These are phyloP conservation scores for Cyberlindnera nakhonratchasimensis DNA, from an alignment of 805 yeast genomes.

Conservation along the genomic window DNA sequence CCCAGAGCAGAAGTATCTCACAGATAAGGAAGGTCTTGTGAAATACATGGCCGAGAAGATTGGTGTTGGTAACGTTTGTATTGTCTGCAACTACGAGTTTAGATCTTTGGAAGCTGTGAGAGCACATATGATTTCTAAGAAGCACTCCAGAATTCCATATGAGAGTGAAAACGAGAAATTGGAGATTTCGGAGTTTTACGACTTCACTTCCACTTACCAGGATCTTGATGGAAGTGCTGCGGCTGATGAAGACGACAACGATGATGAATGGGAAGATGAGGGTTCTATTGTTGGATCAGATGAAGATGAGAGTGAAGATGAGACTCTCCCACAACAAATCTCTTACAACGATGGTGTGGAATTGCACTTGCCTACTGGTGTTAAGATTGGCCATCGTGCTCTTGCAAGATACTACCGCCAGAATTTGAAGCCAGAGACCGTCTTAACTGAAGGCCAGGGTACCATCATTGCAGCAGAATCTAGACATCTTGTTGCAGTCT, in stretches of 20 bases:
- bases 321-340: constrained; percentile 37
- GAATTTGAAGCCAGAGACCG: constrained; percentile 55
- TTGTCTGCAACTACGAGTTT: constrained; percentile 84
- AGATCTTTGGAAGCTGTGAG: constrained; percentile 79
- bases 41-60: constrained; percentile 83
- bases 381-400: constrained; percentile 83
- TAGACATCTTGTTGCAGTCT: constrained; percentile 41
- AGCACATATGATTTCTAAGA: constrained; percentile 84
- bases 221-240: constrained; percentile 26
- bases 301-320: constrained; percentile 35
- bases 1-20: constrained; percentile 77
- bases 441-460: constrained; percentile 71
- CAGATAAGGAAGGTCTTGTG: constrained; percentile 70
- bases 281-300: constrained; percentile 36
- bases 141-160: constrained; percentile 87
- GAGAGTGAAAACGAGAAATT: constrained; percentile 79
- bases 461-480: constrained; percentile 86
- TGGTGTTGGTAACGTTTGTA: constrained; percentile 87
- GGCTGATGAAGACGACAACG: constrained; percentile 29
- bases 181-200: constrained; percentile 89
- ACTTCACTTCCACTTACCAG: constrained; percentile 71
- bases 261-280: constrained; percentile 35
- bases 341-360: constrained; percentile 64
- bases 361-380: constrained; percentile 77
- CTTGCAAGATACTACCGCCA: constrained; percentile 78